Percentiles rank a stretch among this genome's conserved stretches.
Evolutionary conservation across 805 yeast genomes (phyloP).

Genomic region (Barnettozyma sucrosica): DNA sequence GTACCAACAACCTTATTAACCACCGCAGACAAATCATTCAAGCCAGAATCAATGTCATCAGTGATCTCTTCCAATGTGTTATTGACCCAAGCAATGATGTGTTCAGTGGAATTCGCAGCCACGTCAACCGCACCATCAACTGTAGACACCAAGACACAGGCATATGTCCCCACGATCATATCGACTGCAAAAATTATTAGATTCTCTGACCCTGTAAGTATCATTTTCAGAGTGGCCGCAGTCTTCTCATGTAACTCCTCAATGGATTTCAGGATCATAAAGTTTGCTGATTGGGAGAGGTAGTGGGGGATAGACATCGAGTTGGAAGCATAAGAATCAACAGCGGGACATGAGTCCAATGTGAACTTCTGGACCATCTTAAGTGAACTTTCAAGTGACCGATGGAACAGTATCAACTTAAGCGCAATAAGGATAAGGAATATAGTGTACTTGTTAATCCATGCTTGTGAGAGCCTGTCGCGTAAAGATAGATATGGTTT

Average conservation of each 20-base stretch:
- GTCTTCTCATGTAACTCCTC: conserved; percentile 44
- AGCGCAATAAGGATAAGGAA: conserved; percentile 47
- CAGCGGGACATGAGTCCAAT: conserved; percentile 38
- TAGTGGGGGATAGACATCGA: conserved; percentile 49
- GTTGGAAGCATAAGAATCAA: conserved; percentile 35
- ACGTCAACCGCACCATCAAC: conserved; percentile 66
- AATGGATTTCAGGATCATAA: conserved; percentile 41
- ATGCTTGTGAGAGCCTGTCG: conserved; percentile 57
- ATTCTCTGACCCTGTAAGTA: conserved; percentile 52
- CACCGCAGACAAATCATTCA: conserved; percentile 51
- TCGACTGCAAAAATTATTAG: conserved; percentile 62
- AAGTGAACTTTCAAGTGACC: conserved; percentile 39
- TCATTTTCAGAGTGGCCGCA: conserved; percentile 35
- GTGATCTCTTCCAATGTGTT: conserved; percentile 49
- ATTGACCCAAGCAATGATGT: conserved; percentile 56
- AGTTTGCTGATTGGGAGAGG: conserved; percentile 49
- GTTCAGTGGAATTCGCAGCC: conserved; percentile 68
- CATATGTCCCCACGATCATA: conserved; percentile 77
- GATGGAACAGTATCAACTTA: conserved; percentile 54
- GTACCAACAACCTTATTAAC: conserved; percentile 51
- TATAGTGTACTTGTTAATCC: conserved; percentile 63
- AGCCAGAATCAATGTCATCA: conserved; percentile 57
- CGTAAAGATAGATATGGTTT: conserved; percentile 39
- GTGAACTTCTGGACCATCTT: conserved; percentile 34
- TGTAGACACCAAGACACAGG: conserved; percentile 72